These are phyloP conservation scores for Sarocladium kiliense DNA, from an alignment of 2,329 filamentous ascomycete genomes.

Conservation along the genomic window DNA sequence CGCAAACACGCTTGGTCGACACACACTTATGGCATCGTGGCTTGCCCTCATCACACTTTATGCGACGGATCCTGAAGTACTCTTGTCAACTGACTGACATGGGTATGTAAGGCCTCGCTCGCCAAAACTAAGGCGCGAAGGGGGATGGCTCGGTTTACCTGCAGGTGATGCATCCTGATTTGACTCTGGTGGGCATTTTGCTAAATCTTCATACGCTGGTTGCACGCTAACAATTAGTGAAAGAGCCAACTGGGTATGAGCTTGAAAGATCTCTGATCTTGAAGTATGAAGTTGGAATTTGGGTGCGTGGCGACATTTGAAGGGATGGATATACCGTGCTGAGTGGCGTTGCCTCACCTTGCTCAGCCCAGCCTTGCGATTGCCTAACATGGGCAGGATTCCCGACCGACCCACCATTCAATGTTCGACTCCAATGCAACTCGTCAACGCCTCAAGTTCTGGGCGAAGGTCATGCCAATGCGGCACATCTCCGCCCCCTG, in stretches of 20 bases:
- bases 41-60: conserved; percentile 29
- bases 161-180: conserved; percentile 1
- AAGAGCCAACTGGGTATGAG: neutral
- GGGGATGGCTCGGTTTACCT: neutral
- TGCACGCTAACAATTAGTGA: neutral
- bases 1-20: conserved; percentile 23
- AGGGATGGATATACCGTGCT: no score
- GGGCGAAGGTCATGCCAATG: neutral
- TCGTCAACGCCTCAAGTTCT: no score
- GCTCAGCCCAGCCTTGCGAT: neutral
- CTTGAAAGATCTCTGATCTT: neutral
- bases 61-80: conserved; percentile 26
- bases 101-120: neutral
- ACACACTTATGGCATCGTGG: conserved; percentile 23
- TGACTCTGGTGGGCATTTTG: neutral
- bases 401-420: no score
- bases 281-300: neutral
- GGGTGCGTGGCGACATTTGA: no score
- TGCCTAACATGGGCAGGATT: no score
- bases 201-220: neutral
- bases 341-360: neutral
- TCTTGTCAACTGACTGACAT: neutral
- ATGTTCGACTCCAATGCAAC: no score
- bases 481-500: neutral
- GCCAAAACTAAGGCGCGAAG: neutral